Evolutionary conservation across 2,329 filamentous ascomycete species (phyloP).

Genomic region (Tolypocladium amazonense): DNA sequence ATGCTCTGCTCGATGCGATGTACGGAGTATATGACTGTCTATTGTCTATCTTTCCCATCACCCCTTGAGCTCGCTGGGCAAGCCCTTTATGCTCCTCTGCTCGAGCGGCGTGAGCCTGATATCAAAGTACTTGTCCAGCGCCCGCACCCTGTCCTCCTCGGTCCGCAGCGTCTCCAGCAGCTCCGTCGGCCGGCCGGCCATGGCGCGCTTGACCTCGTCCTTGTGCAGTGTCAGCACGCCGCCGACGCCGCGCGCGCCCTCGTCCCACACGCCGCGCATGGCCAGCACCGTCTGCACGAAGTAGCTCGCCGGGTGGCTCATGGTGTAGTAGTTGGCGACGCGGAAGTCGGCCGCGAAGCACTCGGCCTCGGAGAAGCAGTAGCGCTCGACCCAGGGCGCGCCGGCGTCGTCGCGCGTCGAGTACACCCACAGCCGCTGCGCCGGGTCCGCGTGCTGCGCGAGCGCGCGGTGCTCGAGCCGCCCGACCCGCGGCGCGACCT

Average conservation of each 20-base stretch:
- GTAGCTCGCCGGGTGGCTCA: constrained; percentile 22
- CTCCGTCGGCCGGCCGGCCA: constrained; percentile 20
- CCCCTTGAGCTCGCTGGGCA: constrained; percentile 11
- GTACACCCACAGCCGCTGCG: constrained; percentile 29
- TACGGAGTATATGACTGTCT: background rate
- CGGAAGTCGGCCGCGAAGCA: constrained; percentile 35
- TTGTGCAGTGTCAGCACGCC: constrained; percentile 34
- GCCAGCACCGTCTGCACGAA: constrained; percentile 27
- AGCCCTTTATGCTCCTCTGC: constrained; percentile 33
- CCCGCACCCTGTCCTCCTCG: constrained; percentile 37
- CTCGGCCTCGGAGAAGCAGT: constrained; percentile 41
- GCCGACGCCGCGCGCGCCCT: constrained; percentile 2
- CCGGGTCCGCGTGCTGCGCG: constrained; percentile 18
- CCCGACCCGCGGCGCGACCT: constrained; percentile 33
- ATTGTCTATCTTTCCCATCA: background rate
- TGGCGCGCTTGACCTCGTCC: constrained; percentile 31
- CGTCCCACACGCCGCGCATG: constrained; percentile 16
- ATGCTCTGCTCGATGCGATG: background rate
- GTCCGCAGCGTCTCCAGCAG: constrained; percentile 29
- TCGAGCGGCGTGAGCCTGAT: constrained; percentile 36
- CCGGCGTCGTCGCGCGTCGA: constrained; percentile 15
- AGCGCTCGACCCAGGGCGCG: constrained; percentile 32
- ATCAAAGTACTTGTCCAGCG: constrained; percentile 37
- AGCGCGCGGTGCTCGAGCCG: constrained; percentile 27
- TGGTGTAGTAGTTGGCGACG: constrained; percentile 32